Evolutionary conservation across 768 basidiomycete genomes (phyloP), one percentile per base, ranked within the genome.

Genomic region (Mycena belliarum): DNA sequence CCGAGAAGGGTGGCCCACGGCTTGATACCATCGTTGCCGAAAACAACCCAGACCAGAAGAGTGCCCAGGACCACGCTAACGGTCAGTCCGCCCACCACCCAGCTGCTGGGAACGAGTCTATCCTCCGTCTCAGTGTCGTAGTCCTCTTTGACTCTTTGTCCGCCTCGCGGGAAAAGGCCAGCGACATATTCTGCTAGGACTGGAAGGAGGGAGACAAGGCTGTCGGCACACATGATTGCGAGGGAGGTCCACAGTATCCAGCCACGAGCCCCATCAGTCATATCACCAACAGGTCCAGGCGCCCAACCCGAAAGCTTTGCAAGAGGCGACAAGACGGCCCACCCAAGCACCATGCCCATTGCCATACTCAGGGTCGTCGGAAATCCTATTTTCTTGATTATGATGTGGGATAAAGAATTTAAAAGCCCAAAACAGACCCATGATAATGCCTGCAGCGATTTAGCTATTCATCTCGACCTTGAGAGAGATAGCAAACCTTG

Each of bases 231-330:
- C 96, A 98, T 98, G 66, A 96, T 90, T 5, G 95, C 95, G 33
- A 98, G 80, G 1, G 94, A 91, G 21, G 88, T 82, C 96, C 96
- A 98, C n/a, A 98, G 82, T 52, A 96, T 94, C 93, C 93, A 96
- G 32, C 93, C 93, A 49, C 95, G 84, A n/a, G 94, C 88, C 40
- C 96, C 96, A 57, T 81, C 80, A 6, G 87, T 80, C 82, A 94
- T 93, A 64, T 93, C 91, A 1, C 87, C 85, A 6, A 96, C 93
- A 10, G 90, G 86, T 6, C 95, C 96, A 43, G 96, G 94, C 0
- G 96, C 95, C 96, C 96, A 98, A 12, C 91, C 93, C 0, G 76
- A 71, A 44, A 81, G 65, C 66, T 93, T 95, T 7, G 94, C 82
- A 8, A 98, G 68, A 6, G 96, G 96, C 0, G 93, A 93, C n/a